phyloP scores from a whole-genome alignment of 257 asterid species.

The Salvia miltiorrhiza region DNA sequence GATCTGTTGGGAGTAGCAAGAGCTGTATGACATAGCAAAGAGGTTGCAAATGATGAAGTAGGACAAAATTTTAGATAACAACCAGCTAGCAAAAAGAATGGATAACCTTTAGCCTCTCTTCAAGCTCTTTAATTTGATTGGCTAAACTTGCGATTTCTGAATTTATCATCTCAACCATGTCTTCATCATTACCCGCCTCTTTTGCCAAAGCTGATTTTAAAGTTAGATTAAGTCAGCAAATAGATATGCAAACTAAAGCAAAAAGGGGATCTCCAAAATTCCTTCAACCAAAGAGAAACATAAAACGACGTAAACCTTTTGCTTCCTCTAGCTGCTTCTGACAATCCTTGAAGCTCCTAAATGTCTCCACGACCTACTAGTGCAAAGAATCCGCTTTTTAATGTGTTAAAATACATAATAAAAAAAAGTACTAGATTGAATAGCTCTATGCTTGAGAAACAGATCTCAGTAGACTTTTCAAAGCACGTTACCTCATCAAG shows the following conservation, averaged over 20 bases:
- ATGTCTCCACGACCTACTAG: constrained; percentile 74
- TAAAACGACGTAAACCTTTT: constrained; percentile 51
- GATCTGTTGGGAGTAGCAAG: constrained; percentile 86
- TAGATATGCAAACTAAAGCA: neutral
- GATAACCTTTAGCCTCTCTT: constrained; percentile 75
- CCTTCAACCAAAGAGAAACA: constrained; percentile 8
- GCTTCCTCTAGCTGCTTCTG: constrained; percentile 88
- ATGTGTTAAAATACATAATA: constrained; percentile 20
- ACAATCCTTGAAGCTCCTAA: constrained; percentile 68
- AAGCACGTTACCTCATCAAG: constrained; percentile 98
- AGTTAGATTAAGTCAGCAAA: constrained; percentile 11
- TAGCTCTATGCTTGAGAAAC: neutral
- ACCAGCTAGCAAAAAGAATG: constrained; percentile 7
- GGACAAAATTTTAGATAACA: neutral
- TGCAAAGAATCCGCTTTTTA: constrained; percentile 23
- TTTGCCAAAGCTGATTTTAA: constrained; percentile 59
- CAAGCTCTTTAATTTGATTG: constrained; percentile 56
- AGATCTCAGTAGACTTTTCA: too few species aligned
- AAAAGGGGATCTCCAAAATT: neutral
- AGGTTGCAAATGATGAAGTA: constrained; percentile 14
- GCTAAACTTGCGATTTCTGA: constrained; percentile 72
- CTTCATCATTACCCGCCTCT: constrained; percentile 80
- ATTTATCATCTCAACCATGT: constrained; percentile 89
- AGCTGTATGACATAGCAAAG: constrained; percentile 37
- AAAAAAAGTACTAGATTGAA: constrained; percentile 1